Conservation (phyloP, 768 basidiomycete genomes). For the Pleurotus giganteus region DNA sequence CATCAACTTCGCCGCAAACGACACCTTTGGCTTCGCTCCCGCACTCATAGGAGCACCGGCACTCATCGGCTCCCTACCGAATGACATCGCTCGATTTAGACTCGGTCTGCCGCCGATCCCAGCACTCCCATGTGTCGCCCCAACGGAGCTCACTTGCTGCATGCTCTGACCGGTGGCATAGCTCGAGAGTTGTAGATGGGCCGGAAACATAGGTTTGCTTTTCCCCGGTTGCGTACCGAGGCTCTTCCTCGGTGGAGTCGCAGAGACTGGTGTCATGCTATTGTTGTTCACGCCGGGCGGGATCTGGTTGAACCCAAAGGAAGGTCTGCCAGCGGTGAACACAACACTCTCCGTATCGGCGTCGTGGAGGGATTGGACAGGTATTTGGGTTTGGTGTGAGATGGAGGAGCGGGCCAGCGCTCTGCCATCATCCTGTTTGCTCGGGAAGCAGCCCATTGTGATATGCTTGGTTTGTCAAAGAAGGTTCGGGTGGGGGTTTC, state of each 20-base stretch:
- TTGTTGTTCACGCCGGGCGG: neutral
- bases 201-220: constrained; percentile 4
- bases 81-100: neutral
- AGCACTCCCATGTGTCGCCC: neutral
- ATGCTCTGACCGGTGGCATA: neutral
- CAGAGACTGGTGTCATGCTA: neutral
- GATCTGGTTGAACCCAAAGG: constrained; percentile 7
- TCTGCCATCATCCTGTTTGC: constrained; percentile 10
- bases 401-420: constrained; percentile 10
- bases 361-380: constrained; percentile 6
- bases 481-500: neutral
- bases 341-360: constrained; percentile 8
- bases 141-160: neutral
- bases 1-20: constrained; percentile 6
- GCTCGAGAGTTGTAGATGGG: neutral
- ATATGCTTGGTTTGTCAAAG: neutral
- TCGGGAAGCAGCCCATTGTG: constrained; percentile 10
- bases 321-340: constrained; percentile 5
- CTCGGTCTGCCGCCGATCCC: neutral
- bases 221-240: constrained; percentile 1
- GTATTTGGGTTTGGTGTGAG: constrained; percentile 7
- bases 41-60: neutral
- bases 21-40: constrained; percentile 5
- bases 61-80: neutral
- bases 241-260: constrained; percentile 3